Conservation (phyloP, 257 asterid species). For the Henckelia pumila region DNA sequence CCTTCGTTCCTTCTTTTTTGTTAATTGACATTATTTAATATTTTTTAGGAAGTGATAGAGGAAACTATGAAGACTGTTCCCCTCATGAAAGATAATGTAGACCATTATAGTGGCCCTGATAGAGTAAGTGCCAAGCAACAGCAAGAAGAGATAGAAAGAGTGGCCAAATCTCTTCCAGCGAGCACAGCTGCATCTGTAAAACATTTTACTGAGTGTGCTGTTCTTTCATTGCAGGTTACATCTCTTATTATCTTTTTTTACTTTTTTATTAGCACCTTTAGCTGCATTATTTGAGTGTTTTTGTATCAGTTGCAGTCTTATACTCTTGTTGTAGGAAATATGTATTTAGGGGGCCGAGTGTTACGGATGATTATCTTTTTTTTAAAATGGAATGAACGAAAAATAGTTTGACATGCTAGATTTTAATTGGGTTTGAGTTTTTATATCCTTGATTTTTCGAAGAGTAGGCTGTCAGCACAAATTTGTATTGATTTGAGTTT, state of each 20-base stretch:
- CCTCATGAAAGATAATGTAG: constrained; percentile 62
- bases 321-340: background rate
- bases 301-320: constrained; percentile 7
- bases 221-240: constrained; percentile 80
- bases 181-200: constrained; percentile 69
- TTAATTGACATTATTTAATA: constrained; percentile 22
- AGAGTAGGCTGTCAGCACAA: no score
- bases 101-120: constrained; percentile 79
- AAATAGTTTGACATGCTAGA: no score
- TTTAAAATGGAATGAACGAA: background rate
- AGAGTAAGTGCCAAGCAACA: constrained; percentile 87
- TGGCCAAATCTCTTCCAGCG: constrained; percentile 75
- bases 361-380: background rate
- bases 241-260: constrained; percentile 22
- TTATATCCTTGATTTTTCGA: no score
- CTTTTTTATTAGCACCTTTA: constrained; percentile 1
- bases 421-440: no score
- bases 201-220: constrained; percentile 68
- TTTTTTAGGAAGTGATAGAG: constrained; percentile 54
- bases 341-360: constrained; percentile 1
- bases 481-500: no score
- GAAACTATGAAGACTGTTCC: constrained; percentile 80
- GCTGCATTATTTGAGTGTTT: background rate
- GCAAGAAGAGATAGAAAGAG: constrained; percentile 69
- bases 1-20: no score